These are phyloP conservation scores for Avena eriantha DNA, from an alignment of 176 grass and related monocot species.

Conservation along the genomic window DNA sequence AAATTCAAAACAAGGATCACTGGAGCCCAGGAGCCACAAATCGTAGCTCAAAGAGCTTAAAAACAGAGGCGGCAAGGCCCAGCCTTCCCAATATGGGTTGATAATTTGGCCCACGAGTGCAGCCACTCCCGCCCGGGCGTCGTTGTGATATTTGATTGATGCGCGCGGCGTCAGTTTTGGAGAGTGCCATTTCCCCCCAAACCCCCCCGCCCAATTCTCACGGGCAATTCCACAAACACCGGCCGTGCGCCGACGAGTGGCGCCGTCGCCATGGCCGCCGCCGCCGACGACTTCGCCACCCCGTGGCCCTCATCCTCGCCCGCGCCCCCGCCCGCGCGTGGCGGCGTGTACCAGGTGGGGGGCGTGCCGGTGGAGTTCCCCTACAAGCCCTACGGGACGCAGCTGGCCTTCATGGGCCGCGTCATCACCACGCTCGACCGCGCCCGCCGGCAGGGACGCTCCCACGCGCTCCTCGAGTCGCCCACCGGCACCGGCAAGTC, in stretches of 20 bases:
- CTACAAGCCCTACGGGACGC: conserved; percentile 86
- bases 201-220: conserved; percentile 40
- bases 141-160: not conserved
- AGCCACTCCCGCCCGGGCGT: not conserved
- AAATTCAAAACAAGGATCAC: no score
- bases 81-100: no score
- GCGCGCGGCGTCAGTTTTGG: conserved; percentile 30
- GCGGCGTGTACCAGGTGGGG: conserved; percentile 75
- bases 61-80: no score
- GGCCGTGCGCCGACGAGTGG: not conserved
- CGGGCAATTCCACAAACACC: not conserved
- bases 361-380: conserved; percentile 92
- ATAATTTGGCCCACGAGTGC: not conserved
- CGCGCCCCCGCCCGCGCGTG: not conserved
- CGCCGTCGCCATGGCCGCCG: conserved; percentile 14
- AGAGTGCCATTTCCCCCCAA: conserved; percentile 29
- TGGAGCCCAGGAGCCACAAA: no score
- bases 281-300: conserved; percentile 44
- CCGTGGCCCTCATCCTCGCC: conserved; percentile 20
- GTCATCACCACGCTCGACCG: conserved; percentile 84
- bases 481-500: conserved; percentile 95
- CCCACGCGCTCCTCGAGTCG: conserved; percentile 92
- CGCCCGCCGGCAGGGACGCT: conserved; percentile 75
- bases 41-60: no score
- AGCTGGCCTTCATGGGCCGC: conserved; percentile 97